A percentile compares a stretch with the other conserved stretches of the same genome.
These are phyloP conservation scores for Yarrowia phangngaensis DNA, from an alignment of 805 yeast genomes.

Conservation along the genomic window DNA sequence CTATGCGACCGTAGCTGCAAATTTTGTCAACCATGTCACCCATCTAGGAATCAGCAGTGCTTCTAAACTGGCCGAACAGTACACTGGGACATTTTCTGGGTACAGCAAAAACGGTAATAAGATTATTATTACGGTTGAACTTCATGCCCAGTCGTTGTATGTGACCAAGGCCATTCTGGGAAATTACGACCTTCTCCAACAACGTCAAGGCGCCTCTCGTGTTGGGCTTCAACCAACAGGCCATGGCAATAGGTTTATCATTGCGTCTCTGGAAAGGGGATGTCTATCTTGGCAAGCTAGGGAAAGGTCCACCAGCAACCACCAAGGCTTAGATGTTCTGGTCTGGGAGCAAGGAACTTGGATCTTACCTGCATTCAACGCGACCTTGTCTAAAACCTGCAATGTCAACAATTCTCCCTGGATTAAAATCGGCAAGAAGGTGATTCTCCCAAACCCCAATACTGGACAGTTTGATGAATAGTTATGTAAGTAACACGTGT, in stretches of 20 bases:
- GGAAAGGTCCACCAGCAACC: constrained; percentile 3
- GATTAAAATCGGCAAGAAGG: constrained; percentile 7
- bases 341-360: constrained; percentile 7
- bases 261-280: background rate
- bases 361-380: constrained; percentile 6
- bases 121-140: background rate
- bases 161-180: background rate
- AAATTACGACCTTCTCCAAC: background rate
- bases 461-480: constrained; percentile 2
- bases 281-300: constrained; percentile 5
- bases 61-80: background rate
- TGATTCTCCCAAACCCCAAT: background rate
- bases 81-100: constrained; percentile 4
- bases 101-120: background rate
- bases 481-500: background rate
- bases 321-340: constrained; percentile 7
- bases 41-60: background rate
- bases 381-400: background rate
- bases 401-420: background rate
- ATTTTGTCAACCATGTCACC: background rate
- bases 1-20: background rate
- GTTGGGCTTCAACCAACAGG: constrained; percentile 13
- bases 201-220: background rate
- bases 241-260: background rate
- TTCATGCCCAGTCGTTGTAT: constrained; percentile 8